Percentiles rank a stretch among this genome's conserved stretches.
These are phyloP conservation scores for Alternaria sp. DNA, from an alignment of 2,329 filamentous ascomycete genomes.

Conservation along the genomic window DNA sequence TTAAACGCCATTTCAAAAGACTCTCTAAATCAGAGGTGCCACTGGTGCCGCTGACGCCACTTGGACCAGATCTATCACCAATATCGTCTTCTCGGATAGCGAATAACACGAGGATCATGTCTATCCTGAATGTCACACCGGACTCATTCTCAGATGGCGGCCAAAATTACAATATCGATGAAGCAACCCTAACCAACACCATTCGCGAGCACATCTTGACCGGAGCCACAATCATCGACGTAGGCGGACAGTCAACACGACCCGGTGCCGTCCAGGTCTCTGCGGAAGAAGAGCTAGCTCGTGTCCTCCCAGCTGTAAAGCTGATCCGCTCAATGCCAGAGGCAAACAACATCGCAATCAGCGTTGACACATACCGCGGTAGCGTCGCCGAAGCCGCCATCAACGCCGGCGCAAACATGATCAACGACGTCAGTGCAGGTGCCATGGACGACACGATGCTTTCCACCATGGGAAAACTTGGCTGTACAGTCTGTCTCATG, in stretches of 20 bases:
- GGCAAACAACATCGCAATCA: constrained; percentile 71
- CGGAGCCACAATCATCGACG: constrained; percentile 85
- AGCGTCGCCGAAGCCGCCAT: constrained; percentile 79
- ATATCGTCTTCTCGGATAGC: constrained; percentile 32
- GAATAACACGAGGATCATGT: constrained; percentile 78
- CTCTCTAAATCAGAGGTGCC: constrained; percentile 43
- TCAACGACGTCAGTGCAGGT: constrained; percentile 94
- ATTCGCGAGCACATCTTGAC: constrained; percentile 67
- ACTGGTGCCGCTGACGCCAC: constrained; percentile 49
- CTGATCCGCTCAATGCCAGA: constrained; percentile 72
- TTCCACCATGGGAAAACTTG: constrained; percentile 74
- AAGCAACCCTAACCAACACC: constrained; percentile 60
- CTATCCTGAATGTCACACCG: constrained; percentile 91
- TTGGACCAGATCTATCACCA: constrained; percentile 41
- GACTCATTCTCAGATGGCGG: constrained; percentile 98
- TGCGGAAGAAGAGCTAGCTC: constrained; percentile 74
- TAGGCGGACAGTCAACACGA: constrained; percentile 92
- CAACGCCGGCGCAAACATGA: constrained; percentile 81
- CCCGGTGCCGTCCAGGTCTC: constrained; percentile 74
- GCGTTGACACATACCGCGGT: constrained; percentile 91
- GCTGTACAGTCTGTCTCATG: constrained; percentile 84
- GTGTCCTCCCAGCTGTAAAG: constrained; percentile 79
- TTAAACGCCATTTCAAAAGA: constrained; percentile 42
- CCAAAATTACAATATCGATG: constrained; percentile 52
- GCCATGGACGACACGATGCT: constrained; percentile 82